Conservation (phyloP, 1,284 basidiomycete genomes). For the Porodaedalea pini region DNA sequence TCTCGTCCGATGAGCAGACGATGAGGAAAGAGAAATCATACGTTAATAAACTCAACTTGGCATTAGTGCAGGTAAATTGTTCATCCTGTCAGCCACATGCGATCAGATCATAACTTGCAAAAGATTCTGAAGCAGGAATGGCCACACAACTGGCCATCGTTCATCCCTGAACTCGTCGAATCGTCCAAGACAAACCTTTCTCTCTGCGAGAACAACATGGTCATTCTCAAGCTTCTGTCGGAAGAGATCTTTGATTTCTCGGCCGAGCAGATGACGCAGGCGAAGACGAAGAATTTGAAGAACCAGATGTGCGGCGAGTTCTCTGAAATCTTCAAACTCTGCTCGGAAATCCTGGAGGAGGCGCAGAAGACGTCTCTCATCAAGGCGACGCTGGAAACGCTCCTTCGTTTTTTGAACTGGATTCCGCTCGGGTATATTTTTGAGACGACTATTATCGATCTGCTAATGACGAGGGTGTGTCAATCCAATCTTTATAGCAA, state of each 20-base stretch:
- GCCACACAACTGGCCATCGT: conserved; percentile 99
- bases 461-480: conserved; percentile 83
- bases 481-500: background rate
- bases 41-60: conserved; percentile 95
- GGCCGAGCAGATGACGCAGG: conserved; percentile 98
- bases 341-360: conserved; percentile 94
- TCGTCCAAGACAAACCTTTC: conserved; percentile 96
- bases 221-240: conserved; percentile 94
- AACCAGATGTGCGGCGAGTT: conserved; percentile 98
- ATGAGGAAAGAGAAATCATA: conserved; percentile 94
- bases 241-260: conserved; percentile 99
- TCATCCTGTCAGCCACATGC: background rate
- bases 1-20: conserved; percentile 83
- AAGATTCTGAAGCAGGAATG: conserved; percentile 99
- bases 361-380: conserved; percentile 97
- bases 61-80: conserved; percentile 80
- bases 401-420: conserved; percentile 98
- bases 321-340: conserved; percentile 93
- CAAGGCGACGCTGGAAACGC: conserved; percentile 93
- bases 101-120: conserved; percentile 8
- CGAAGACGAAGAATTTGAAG: conserved; percentile 96
- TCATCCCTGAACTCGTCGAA: conserved; percentile 96
- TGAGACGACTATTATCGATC: conserved; percentile 96
- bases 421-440: conserved; percentile 99
- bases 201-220: conserved; percentile 99